A percentile compares a stretch with the other conserved stretches of the same genome.
Conservation (phyloP, 805 yeast species). For the Ogataea naganishii region DNA sequence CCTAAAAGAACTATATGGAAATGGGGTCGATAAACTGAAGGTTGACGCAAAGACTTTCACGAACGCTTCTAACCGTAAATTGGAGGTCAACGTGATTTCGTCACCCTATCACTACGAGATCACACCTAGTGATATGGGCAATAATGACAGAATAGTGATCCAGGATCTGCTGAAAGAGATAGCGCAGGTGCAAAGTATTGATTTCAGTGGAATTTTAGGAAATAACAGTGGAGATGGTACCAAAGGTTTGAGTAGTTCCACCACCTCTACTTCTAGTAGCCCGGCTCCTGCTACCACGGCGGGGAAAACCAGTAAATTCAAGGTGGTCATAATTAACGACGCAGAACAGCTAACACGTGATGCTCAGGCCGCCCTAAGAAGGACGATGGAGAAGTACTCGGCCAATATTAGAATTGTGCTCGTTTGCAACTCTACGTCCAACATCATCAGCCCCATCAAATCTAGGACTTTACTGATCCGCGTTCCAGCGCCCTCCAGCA, state of each 20-base stretch:
- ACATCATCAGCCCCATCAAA: constrained; percentile 87
- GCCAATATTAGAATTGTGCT: constrained; percentile 75
- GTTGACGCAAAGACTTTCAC: constrained; percentile 84
- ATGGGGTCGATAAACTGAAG: constrained; percentile 73
- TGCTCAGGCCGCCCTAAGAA: constrained; percentile 91
- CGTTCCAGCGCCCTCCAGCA: constrained; percentile 66
- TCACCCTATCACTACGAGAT: constrained; percentile 88
- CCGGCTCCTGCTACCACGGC: constrained; percentile 3
- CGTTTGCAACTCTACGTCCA: constrained; percentile 83
- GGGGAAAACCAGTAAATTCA: constrained; percentile 42
- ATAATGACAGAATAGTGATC: constrained; percentile 88
- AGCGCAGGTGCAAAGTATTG: constrained; percentile 95
- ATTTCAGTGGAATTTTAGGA: constrained; percentile 42
- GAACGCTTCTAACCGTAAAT: constrained; percentile 62
- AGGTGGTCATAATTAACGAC: constrained; percentile 81
- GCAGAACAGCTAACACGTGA: constrained; percentile 86
- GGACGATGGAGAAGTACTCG: constrained; percentile 95
- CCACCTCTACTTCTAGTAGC: constrained; percentile 1
- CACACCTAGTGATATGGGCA: constrained; percentile 96
- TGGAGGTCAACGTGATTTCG: constrained; percentile 90
- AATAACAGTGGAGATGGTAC: constrained; percentile 28
- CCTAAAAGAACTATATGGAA: constrained; percentile 71
- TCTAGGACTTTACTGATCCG: constrained; percentile 88
- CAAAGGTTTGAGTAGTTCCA: too few relatives aligned
- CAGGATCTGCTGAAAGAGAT: constrained; percentile 91